Percentiles rank a stretch among this genome's conserved stretches.
phyloP scores from a whole-genome alignment of 1,139 yeast species.

The Magnusiomyces suaveolens region DNA sequence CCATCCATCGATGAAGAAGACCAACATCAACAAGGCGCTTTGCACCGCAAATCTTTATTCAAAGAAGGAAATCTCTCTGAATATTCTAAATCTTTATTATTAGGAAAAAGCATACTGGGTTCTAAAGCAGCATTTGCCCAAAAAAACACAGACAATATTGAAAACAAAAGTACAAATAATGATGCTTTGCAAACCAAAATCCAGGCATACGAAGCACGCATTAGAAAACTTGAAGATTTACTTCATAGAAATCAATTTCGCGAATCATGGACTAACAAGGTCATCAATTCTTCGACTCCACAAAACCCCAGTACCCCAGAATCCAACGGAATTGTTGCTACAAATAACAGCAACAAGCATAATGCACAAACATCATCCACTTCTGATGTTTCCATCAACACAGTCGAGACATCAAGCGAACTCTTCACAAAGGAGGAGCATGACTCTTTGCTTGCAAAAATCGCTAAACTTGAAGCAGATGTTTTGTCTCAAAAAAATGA shows the following conservation, averaged over 20 bases:
- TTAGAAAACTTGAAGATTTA: conserved; percentile 32
- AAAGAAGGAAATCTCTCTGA: conserved; percentile 14
- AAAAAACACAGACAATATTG: background rate
- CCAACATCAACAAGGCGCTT: background rate
- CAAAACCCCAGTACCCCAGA: background rate
- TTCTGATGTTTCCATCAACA: background rate
- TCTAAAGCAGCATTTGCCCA: background rate
- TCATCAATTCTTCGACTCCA: background rate
- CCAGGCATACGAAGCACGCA: conserved; percentile 31
- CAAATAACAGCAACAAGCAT: conserved; percentile 3
- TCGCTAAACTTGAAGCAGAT: conserved; percentile 22
- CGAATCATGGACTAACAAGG: conserved; percentile 12
- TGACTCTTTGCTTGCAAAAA: conserved; percentile 11
- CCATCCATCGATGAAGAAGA: background rate
- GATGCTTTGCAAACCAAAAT: conserved; percentile 15
- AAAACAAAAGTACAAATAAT: background rate
- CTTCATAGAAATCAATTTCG: conserved; percentile 31
- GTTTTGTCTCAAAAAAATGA: conserved; percentile 23
- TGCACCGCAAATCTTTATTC: conserved; percentile 4
- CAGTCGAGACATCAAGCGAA: background rate
- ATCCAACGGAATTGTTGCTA: background rate
- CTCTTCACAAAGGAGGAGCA: conserved; percentile 9
- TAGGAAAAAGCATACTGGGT: background rate
- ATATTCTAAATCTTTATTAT: conserved; percentile 3
- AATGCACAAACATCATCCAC: background rate